Evolutionary conservation across 2,329 filamentous ascomycete species (phyloP).

Genomic region (Aspergillus sp.): DNA sequence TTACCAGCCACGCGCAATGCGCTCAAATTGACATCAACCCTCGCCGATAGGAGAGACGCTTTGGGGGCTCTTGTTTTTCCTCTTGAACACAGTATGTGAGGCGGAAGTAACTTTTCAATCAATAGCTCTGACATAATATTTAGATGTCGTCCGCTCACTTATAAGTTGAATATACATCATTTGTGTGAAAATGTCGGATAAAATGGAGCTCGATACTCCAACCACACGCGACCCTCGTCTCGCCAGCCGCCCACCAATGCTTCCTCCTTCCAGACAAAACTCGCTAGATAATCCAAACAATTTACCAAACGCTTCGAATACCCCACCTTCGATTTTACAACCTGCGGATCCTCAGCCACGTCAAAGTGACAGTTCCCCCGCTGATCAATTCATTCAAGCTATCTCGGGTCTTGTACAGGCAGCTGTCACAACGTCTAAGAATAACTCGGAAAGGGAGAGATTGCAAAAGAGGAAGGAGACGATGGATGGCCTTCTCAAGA

Average conservation of each 20-base stretch:
- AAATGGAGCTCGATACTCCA: conserved; percentile 10
- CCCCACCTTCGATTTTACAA: no score
- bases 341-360: no score
- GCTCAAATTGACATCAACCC: no score
- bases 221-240: conserved; percentile 17
- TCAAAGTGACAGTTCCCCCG: not conserved
- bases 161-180: no score
- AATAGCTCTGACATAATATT: no score
- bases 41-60: no score
- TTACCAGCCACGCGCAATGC: no score
- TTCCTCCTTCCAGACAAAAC: not conserved
- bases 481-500: conserved; percentile 33
- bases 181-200: conserved; percentile 2
- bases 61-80: no score
- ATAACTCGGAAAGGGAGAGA: conserved; percentile 20
- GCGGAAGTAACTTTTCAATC: no score
- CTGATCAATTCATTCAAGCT: conserved; percentile 38
- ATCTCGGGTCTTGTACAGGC: conserved; percentile 17
- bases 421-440: conserved; percentile 17
- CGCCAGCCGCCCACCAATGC: conserved; percentile 1
- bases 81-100: no score
- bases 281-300: not conserved
- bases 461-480: conserved; percentile 24
- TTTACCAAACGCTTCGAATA: no score
- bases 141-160: no score